Percentiles rank a stretch among this genome's conserved stretches.
phyloP scores from a whole-genome alignment of 2,329 filamentous ascomycete species.

The Verticillium alfalfae region DNA sequence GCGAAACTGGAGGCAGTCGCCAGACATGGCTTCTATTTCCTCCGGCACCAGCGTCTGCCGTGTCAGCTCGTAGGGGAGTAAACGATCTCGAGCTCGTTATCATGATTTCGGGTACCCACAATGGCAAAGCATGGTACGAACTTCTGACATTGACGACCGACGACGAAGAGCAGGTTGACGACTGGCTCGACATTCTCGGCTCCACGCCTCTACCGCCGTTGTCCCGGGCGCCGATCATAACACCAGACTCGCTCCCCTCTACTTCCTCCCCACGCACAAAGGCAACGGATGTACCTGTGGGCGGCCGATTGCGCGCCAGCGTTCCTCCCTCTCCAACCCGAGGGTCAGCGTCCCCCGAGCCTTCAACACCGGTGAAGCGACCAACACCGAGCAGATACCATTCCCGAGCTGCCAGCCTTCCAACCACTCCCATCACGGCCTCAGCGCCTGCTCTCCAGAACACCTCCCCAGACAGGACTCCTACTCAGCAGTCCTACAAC shows the following conservation, averaged over 20 bases:
- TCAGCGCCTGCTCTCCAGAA: constrained; percentile 4
- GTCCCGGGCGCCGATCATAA: constrained; percentile 25
- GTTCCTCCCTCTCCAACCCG: constrained; percentile 3
- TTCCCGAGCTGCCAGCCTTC: constrained; percentile 17
- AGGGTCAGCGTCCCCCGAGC: constrained; percentile 11
- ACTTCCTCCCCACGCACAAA: constrained; percentile 5
- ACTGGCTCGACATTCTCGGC: constrained; percentile 82
- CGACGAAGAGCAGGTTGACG: constrained; percentile 68
- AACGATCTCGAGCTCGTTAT: constrained; percentile 66
- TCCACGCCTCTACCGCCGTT: constrained; percentile 42
- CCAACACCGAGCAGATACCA: constrained; percentile 29
- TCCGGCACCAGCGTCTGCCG: constrained; percentile 66
- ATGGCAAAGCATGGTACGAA: constrained; percentile 73
- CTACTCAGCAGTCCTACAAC: constrained; percentile 26
- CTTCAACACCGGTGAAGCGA: constrained; percentile 19
- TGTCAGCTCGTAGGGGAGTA: constrained; percentile 78
- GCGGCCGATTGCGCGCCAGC: constrained; percentile 5
- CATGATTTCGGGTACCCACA: constrained; percentile 73
- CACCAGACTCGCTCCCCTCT: constrained; percentile 15
- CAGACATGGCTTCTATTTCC: constrained; percentile 82
- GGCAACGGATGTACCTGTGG: constrained; percentile 8
- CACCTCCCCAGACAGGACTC: constrained; percentile 28
- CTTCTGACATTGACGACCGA: constrained; percentile 72
- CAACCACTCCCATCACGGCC: constrained; percentile 9
- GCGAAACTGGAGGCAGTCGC: constrained; percentile 73